phyloP scores from a whole-genome alignment of 2,329 filamentous ascomycete species.

The Chrysosporium keratinophilum region DNA sequence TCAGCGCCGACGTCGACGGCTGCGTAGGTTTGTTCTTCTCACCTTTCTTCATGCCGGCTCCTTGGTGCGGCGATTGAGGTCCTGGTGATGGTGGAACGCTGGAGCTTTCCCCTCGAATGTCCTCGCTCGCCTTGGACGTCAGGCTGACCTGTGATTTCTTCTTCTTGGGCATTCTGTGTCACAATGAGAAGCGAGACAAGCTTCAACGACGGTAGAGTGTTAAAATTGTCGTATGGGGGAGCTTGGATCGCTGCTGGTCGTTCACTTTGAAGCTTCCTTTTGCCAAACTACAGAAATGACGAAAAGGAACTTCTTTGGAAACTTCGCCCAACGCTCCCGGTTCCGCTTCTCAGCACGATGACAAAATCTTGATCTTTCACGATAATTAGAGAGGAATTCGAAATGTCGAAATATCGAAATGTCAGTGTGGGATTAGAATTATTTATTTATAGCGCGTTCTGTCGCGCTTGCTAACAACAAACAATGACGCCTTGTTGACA shows the following conservation, averaged over 20 bases:
- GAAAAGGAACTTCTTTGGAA: conserved; percentile 2
- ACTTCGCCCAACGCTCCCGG: not conserved
- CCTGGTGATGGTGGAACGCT: conserved; percentile 10
- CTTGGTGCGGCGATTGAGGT: conserved; percentile 9
- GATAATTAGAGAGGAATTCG: not conserved
- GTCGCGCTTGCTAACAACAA: too few relatives aligned
- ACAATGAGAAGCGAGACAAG: not conserved
- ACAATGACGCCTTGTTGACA: too few relatives aligned
- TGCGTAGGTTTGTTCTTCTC: conserved; percentile 11
- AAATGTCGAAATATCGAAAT: not conserved
- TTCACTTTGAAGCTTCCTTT: not conserved
- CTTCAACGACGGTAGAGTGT: not conserved
- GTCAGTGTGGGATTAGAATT: not conserved
- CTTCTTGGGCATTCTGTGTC: conserved; percentile 15
- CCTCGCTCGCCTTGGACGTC: conserved; percentile 4
- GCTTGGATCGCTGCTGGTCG: not conserved
- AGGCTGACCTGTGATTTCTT: conserved; percentile 17
- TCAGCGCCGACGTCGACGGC: conserved; percentile 42
- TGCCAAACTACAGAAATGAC: not conserved
- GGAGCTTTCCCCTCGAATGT: not conserved
- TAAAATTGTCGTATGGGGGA: not conserved
- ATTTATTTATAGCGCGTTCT: not conserved
- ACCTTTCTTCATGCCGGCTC: conserved; percentile 8
- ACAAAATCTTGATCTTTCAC: not conserved
- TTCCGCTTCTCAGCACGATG: not conserved